phyloP scores from a whole-genome alignment of 768 basidiomycete species.

The Boletellus sp. region DNA sequence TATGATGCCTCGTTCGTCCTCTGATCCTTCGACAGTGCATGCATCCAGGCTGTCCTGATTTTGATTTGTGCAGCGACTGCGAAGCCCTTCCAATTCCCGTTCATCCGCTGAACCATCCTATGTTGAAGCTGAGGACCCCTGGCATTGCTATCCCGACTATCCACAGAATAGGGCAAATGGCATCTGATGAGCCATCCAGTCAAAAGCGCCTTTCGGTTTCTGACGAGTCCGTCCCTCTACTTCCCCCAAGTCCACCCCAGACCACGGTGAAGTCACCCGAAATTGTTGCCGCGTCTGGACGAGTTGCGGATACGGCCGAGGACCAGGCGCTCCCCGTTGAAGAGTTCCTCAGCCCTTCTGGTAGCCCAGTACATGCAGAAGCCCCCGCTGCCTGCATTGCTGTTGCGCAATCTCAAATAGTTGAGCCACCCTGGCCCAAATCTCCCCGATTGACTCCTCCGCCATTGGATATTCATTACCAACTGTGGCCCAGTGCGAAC shows the following conservation, averaged over 20 bases:
- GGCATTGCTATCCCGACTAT: slow-evolving; percentile 48
- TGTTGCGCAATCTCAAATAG: slow-evolving; percentile 3
- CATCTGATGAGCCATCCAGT: neutral
- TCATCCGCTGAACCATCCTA: slow-evolving; percentile 66
- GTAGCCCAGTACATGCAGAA: slow-evolving; percentile 11
- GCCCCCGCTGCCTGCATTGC: neutral
- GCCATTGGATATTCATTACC: slow-evolving; percentile 18
- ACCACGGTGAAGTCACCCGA: neutral
- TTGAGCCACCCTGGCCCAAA: slow-evolving; percentile 1
- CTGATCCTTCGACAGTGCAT: slow-evolving; percentile 57
- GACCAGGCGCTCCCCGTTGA: slow-evolving; percentile 5
- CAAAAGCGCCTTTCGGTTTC: neutral
- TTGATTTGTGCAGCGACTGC: slow-evolving; percentile 75
- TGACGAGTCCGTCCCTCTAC: neutral
- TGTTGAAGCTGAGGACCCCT: slow-evolving; percentile 67
- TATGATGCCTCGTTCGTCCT: neutral
- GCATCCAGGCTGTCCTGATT: slow-evolving; percentile 73
- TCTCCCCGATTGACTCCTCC: slow-evolving; percentile 9
- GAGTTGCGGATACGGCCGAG: neutral
- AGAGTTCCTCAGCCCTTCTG: slow-evolving; percentile 24
- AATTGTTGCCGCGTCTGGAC: neutral
- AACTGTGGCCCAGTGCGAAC: slow-evolving; percentile 35
- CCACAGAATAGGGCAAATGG: slow-evolving; percentile 24
- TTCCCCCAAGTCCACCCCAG: neutral
- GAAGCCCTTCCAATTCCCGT: slow-evolving; percentile 76